Base-by-base conservation (phyloP, 208 protist species). In the Leishmania amazonensis region DNA sequence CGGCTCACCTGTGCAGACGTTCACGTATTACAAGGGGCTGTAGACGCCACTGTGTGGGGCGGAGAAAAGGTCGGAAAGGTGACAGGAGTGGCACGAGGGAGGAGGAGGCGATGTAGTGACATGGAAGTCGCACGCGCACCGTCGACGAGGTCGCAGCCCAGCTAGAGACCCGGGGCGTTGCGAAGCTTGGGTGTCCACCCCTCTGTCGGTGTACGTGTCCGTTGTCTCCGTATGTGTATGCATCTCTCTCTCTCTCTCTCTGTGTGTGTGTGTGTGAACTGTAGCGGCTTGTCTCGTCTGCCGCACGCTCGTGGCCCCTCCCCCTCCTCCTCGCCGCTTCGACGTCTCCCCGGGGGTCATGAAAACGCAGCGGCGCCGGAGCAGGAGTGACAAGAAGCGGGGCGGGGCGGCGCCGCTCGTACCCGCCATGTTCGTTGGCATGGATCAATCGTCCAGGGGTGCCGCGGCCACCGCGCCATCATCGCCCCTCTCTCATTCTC, bases 21-120 rank as follows among this genome's bases (percentile, higher is more conserved):
- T 92, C 64, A 91, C 80, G 21, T 97, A 97, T 81, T 97, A 97
- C 88, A 97, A 97, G 87, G 94, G 94, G 75, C 73, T 97, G 86
- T 97, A 90, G 73, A 60, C 35, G 58, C n/a, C 47, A 6, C 11
- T 47, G 53, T 77, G 74, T 28, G 74, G 45, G 0, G 11, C 11
- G 45, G 45, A 1, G 8, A 49, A 11, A 71, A 45, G 2, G 65
- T 35, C 17, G 65, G 35, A 35, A 11, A 21, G 17, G 17, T 4
- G 5, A 35, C 31, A 0, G 31, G 31, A 35, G 31, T 35, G 31
- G 31, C 31, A 35, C 31, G 31, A 35, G 31, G 31, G 31, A 35
- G 31, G 31, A 35, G 31, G 13, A 3, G 13, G 11, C 35, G 35
- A 68, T 42, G 64, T 38, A n/a, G 58, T 28, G 28, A 19, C 28